phyloP scores from a whole-genome alignment of 495 filamentous ascomycete species.

The Penicillium psychrofluorescens region DNA sequence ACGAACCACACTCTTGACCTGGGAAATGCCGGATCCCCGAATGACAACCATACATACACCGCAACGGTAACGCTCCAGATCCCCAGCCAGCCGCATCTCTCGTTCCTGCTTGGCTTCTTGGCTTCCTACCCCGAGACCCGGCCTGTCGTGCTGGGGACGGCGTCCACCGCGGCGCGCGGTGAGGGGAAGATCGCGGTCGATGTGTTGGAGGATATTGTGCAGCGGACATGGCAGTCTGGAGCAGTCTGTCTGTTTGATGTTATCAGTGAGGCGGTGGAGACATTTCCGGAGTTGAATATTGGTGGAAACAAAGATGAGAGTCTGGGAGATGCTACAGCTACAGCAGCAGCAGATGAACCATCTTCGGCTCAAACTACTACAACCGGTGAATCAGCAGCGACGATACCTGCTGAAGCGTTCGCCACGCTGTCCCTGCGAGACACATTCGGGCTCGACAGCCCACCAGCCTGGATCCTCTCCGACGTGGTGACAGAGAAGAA shows the following conservation, averaged over 20 bases:
- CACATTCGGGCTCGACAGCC: constrained; percentile 27
- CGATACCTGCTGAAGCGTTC: constrained; percentile 10
- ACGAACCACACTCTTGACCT: constrained; percentile 39
- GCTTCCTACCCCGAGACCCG: constrained; percentile 62
- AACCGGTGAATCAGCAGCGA: constrained; percentile 4
- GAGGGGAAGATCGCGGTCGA: constrained; percentile 60
- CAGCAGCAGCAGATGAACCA: neutral
- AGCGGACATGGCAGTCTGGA: constrained; percentile 59
- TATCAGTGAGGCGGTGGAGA: constrained; percentile 50
- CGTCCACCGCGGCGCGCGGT: constrained; percentile 47
- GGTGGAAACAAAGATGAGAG: constrained; percentile 15
- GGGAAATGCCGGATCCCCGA: constrained; percentile 11
- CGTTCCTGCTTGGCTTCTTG: constrained; percentile 62
- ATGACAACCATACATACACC: constrained; percentile 14
- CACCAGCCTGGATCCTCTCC: constrained; percentile 64
- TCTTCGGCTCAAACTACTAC: constrained; percentile 9
- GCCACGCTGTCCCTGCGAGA: constrained; percentile 25
- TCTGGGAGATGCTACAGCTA: neutral
- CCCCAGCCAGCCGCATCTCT: constrained; percentile 35
- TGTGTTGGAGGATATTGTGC: constrained; percentile 57
- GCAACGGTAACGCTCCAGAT: constrained; percentile 31
- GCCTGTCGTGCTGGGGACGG: constrained; percentile 61
- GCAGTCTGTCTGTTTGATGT: constrained; percentile 84
- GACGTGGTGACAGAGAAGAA: constrained; percentile 70
- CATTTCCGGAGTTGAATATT: constrained; percentile 41